Percentiles rank a stretch among this genome's conserved stretches.
Evolutionary conservation across 768 basidiomycete species (phyloP).

Genomic region (Chalciporus chontae): DNA sequence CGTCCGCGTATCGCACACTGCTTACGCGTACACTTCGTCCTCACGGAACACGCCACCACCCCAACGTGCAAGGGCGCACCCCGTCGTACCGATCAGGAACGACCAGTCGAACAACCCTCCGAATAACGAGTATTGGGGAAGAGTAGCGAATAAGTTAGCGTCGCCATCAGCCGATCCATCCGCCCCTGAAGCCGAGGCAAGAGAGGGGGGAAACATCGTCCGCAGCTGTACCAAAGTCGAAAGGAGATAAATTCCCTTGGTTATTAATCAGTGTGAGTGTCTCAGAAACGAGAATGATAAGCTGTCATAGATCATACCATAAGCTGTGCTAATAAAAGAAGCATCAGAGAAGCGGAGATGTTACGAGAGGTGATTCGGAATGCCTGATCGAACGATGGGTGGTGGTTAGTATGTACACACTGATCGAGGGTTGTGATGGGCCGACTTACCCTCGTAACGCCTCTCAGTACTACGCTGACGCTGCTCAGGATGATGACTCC

Average conservation of each 20-base stretch:
- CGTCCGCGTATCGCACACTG: slow-evolving; percentile 1
- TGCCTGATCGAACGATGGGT: slow-evolving; percentile 34
- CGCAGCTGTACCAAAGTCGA: slow-evolving; percentile 82
- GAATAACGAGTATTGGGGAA: slow-evolving; percentile 73
- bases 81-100: slow-evolving; percentile 58
- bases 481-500: slow-evolving; percentile 75
- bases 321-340: slow-evolving; percentile 74
- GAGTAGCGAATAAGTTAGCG: slow-evolving; percentile 62
- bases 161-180: slow-evolving; percentile 9
- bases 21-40: slow-evolving; percentile 13
- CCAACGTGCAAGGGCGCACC: slow-evolving; percentile 53
- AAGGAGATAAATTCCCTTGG: slow-evolving; percentile 77
- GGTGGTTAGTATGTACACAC: neutral
- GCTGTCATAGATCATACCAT: slow-evolving; percentile 54
- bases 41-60: slow-evolving; percentile 34
- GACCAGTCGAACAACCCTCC: slow-evolving; percentile 72
- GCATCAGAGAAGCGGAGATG: slow-evolving; percentile 70
- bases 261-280: neutral
- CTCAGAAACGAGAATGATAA: slow-evolving; percentile 5
- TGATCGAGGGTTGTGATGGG: neutral
- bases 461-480: slow-evolving; percentile 63
- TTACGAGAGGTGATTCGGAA: slow-evolving; percentile 65
- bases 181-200: slow-evolving; percentile 13
- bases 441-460: slow-evolving; percentile 54
- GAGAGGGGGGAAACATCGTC: slow-evolving; percentile 69